These are phyloP conservation scores for Tylopilus orsonianus DNA, from an alignment of 1,284 basidiomycete genomes.

Conservation along the genomic window DNA sequence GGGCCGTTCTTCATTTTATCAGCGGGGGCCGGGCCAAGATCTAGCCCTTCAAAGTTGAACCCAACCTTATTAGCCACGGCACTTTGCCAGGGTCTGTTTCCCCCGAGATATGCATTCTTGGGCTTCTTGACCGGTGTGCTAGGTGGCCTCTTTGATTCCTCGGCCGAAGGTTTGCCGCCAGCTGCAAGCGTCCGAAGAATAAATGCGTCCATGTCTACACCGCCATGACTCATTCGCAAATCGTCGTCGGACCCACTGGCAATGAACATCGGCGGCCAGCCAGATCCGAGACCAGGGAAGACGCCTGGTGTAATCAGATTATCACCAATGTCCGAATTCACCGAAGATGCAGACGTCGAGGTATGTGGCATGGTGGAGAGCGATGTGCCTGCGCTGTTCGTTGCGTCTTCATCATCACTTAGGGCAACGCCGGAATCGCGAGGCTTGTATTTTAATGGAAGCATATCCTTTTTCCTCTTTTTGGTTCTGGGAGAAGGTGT, in stretches of 20 bases:
- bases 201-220: constrained; percentile 61
- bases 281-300: constrained; percentile 51
- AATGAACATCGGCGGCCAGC: constrained; percentile 59
- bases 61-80: constrained; percentile 70
- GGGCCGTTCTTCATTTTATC: constrained; percentile 50
- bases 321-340: constrained; percentile 54
- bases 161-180: constrained; percentile 46
- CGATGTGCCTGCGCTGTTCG: constrained; percentile 33
- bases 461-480: constrained; percentile 37
- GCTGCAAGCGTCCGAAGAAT: constrained; percentile 69
- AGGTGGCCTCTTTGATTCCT: constrained; percentile 61
- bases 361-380: constrained; percentile 49
- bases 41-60: constrained; percentile 50
- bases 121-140: constrained; percentile 77
- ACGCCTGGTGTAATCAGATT: constrained; percentile 67
- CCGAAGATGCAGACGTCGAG: constrained; percentile 57
- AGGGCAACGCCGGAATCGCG: constrained; percentile 66
- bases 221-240: constrained; percentile 27
- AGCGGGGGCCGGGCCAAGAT: constrained; percentile 29
- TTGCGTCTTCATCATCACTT: constrained; percentile 57
- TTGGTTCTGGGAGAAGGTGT: constrained; percentile 58
- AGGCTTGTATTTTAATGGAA: constrained; percentile 67
- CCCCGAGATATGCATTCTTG: constrained; percentile 57
- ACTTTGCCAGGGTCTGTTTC: constrained; percentile 74
- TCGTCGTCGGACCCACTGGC: constrained; percentile 43